Base-by-base conservation (phyloP, 768 basidiomycete genomes). In the Serendipita vermifera region DNA sequence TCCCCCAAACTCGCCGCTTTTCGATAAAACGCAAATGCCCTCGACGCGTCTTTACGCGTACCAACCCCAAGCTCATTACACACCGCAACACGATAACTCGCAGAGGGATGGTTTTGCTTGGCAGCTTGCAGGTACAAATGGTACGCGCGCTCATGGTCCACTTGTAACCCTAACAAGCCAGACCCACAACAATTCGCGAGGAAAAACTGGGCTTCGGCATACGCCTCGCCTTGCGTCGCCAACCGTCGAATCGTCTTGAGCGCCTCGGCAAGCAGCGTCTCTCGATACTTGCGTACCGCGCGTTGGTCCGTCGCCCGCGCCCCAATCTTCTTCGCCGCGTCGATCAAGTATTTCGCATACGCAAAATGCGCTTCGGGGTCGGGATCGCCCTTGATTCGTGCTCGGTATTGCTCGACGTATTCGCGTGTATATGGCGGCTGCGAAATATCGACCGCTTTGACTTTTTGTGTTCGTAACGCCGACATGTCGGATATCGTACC, bases 31-130 rank as follows among this genome's bases (percentile, higher is more conserved):
- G 91, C 84, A 26, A 91, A 83, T 5, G 96, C 96, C 40, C 96
- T 80, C 20, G 82, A 75, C 0, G 83, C 83, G 64, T 98, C 94
- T 62, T 83, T 78, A 62, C 85, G 79, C 1, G 96, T 99, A 29
- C 96, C 96, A 2, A 91, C 93, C 24, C 96, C 96, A 62, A 98
- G 88, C 69, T 98, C 96, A 68, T 98, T 98, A 70, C 96, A 99
- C 6, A 98, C 94, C 5, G 93, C 96, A 55, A 97, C 92, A 36
- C 96, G 86, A 66, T 99, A 99, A 33, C 86, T 88, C 27, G 91
- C 93, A 2, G 90, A 79, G 0, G 96, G 81, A 64, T 99, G 90
- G 65, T 97, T 96, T 70, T 97, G 89, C 71, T 98, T 98, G 27
- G 87, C 86, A 3, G 94, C 94, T 71, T 98, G 93, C 33, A 98